Conservation (phyloP, 1,139 yeast genomes). For the Candida albicans region DNA sequence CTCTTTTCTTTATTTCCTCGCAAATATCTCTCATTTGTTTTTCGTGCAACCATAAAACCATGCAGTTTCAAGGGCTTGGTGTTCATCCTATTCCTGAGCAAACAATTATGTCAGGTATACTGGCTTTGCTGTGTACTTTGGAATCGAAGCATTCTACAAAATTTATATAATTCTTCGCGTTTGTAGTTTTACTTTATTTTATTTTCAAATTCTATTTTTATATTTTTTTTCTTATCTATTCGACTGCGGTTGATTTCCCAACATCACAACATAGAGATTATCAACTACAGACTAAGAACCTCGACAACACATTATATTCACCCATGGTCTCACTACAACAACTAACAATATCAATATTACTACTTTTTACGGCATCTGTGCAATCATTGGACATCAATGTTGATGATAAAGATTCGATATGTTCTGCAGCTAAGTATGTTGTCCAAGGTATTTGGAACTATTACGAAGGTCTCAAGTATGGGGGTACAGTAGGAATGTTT, state of each 20-base stretch:
- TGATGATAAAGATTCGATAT: constrained; percentile 33
- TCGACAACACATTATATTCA: not conserved
- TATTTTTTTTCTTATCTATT: not conserved
- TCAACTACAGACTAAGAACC: too few species aligned
- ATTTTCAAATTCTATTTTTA: not conserved
- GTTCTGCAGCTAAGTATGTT: constrained; percentile 50
- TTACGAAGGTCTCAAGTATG: constrained; percentile 51
- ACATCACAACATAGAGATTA: too few species aligned
- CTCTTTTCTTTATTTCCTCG: too few species aligned
- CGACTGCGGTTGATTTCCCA: not conserved
- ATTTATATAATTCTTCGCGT: not conserved
- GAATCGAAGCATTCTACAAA: too few species aligned
- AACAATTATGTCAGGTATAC: too few species aligned
- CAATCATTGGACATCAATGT: constrained; percentile 21
- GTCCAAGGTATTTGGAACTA: constrained; percentile 58
- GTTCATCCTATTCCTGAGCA: too few species aligned
- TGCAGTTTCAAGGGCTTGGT: too few species aligned
- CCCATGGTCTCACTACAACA: not conserved
- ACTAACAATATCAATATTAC: constrained; percentile 1
- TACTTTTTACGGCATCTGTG: constrained; percentile 6
- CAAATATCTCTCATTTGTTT: too few species aligned
- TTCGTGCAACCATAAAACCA: too few species aligned
- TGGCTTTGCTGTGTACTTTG: too few species aligned
- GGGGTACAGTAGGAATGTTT: constrained; percentile 64
- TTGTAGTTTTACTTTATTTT: not conserved